A percentile compares a stretch with the other conserved stretches of the same genome.
These are phyloP conservation scores for Clitocybe nebularis DNA, from an alignment of 1,284 basidiomycete genomes.

Conservation along the genomic window DNA sequence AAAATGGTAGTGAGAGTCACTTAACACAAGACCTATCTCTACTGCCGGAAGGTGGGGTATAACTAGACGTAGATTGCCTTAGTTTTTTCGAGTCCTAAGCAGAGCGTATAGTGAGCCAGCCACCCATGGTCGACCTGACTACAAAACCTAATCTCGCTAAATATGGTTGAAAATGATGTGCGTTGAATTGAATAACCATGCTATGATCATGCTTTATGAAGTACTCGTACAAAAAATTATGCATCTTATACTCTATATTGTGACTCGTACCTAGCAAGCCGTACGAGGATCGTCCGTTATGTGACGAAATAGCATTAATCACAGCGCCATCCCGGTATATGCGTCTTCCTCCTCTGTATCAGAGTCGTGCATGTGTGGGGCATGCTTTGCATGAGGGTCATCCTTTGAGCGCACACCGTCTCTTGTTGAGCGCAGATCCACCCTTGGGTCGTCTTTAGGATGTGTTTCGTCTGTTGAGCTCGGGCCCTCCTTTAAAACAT, in stretches of 20 bases:
- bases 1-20: too few species aligned
- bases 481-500: too few species aligned
- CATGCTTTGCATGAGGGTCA: background rate
- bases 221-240: conserved; percentile 11
- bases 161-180: too few species aligned
- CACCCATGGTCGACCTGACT: too few species aligned
- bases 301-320: conserved; percentile 1
- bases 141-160: too few species aligned
- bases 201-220: conserved; percentile 5
- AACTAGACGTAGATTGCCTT: too few species aligned
- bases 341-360: conserved; percentile 10
- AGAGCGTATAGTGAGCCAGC: too few species aligned
- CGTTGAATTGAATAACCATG: too few species aligned
- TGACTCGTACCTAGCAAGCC: background rate
- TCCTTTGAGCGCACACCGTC: background rate
- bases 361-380: background rate
- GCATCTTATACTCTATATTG: conserved; percentile 5
- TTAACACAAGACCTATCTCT: too few species aligned
- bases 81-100: too few species aligned
- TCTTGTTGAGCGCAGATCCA: background rate
- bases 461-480: background rate
- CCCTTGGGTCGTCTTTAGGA: background rate
- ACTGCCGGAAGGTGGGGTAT: too few species aligned
- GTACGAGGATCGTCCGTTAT: background rate
- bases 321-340: conserved; percentile 17